Base-by-base conservation (phyloP, 768 basidiomycete genomes). In the Lentinula aciculospora region DNA sequence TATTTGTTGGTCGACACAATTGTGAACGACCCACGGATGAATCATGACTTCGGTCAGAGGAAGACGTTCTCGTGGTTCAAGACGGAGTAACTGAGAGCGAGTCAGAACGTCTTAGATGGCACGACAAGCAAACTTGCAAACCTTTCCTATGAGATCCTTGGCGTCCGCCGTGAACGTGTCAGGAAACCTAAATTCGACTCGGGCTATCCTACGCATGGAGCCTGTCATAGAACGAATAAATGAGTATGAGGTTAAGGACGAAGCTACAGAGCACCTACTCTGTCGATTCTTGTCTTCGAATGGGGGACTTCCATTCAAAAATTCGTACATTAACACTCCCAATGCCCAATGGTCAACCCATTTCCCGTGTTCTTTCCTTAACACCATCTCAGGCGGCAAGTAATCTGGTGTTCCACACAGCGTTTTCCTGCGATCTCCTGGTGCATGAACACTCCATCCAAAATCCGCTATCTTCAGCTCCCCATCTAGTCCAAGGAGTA, bases 401-500 rank as follows among this genome's bases (percentile, higher is more conserved):
- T 98, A 98, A 69, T 98, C 97, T 44, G 97, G 74, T 1, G 96
- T 98, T 10, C 96, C 95, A 64, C 97, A 98, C 7, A 98, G 78
- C 0, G 97, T 98, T 73, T 81, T 89, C 45, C 96, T 75, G 45
- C 94, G 76, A 68, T 94, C 91, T 1, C 92, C 85, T 0, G 95
- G 96, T 0, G 95, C 96, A 69, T 98, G 96, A 7, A 97, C 94
- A 66, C 89, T 93, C 96, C 97, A 99, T 8, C 97, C 97, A 71
- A 98, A 98, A 72, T 98, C 96, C 2, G 87, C 97, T 60, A 99
- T 96, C 80, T 99, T 98, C 64, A 99, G 78, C 68, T 98, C 96
- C 37, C 96, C 96, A 64, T 94, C 93, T 65, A 98, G 83, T 9
- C 94, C 94, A 10, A 98, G 76, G 29, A 99, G 79, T 47, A 99